Conservation (phyloP, 1,284 basidiomycete species). For the Leccinum solheimii region DNA sequence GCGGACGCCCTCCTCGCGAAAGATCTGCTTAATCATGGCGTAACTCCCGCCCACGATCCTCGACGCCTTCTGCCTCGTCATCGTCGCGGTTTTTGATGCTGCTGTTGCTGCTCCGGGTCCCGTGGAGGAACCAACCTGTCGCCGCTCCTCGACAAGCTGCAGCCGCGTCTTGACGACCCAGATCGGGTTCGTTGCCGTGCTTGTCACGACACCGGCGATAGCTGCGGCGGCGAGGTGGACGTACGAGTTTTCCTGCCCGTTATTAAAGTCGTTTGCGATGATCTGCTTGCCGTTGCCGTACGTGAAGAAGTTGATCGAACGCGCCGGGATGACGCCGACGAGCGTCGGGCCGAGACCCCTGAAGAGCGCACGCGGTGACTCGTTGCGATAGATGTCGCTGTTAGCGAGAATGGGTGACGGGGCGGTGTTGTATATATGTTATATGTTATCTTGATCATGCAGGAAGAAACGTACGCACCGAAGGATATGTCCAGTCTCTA, state of each 20-base stretch:
- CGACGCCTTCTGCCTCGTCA: conserved; percentile 11
- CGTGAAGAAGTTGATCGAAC: conserved; percentile 97
- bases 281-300: conserved; percentile 97
- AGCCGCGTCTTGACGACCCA: no score
- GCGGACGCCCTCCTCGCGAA: conserved; percentile 78
- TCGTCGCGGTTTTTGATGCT: background rate
- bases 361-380: conserved; percentile 90
- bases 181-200: conserved; percentile 92
- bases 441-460: background rate
- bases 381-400: conserved; percentile 88
- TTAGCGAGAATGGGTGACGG: background rate
- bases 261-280: conserved; percentile 82
- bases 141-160: conserved; percentile 58
- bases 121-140: conserved; percentile 6
- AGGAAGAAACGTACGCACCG: conserved; percentile 41
- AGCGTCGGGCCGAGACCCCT: conserved; percentile 94
- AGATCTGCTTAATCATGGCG: conserved; percentile 70
- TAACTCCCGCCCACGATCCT: conserved; percentile 54
- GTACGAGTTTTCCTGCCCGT: conserved; percentile 79
- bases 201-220: conserved; percentile 81
- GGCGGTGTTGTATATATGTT: background rate
- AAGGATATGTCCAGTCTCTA: conserved; percentile 90
- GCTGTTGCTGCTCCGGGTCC: background rate
- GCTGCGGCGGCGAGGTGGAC: conserved; percentile 90
- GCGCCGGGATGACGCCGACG: conserved; percentile 92